Base-by-base conservation (phyloP, 1,284 basidiomycete species). In the Ustilago curta region DNA sequence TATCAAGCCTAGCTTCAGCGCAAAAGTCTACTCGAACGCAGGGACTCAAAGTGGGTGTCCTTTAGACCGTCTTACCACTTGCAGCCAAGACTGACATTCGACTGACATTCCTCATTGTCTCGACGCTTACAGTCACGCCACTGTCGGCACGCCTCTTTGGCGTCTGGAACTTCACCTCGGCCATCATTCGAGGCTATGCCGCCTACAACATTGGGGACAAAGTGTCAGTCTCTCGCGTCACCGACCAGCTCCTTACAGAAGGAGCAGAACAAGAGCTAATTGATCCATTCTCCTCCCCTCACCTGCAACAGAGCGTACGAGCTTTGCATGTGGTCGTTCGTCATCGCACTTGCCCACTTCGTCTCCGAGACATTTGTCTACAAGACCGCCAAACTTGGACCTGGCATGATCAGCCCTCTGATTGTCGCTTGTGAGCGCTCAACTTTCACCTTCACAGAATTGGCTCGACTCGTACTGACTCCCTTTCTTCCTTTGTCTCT, bases 331-430 rank as follows among this genome's bases (percentile, higher is more conserved):
- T 88, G 92, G 83, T 92, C 93, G 37, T 98, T 95, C 86, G 89
- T 93, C 68, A 90, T 97, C 78, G 95, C 94, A 0, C 92, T 95
- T 74, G 89, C 88, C 12, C 96, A 99, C 87, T 97, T 97, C 84
- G 88, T 88, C 35, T 91, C 92, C 27, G 96, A 99, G 86, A 85
- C 93, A 60, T 85, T 95, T 80, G 89, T 96, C 74, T 98, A 91
- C 87, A 89, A 90, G 65, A 92, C 93, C 4, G 90, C 92, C 56
- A 91, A 89, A 62, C 70, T 93, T 47, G 59, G 88, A 58, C 79
- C 87, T 0, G 91, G 90, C 0, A 89, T 91, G 27, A 83, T 95
- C 48, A 91, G 90, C 66, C 93, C 96, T 0, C 87, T 96, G 55
- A 87, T 97, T 64, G 93, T 98, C 21, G 91, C 94, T 16, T 91